A percentile compares a stretch with the other conserved stretches of the same genome.
Conservation (phyloP, 2,329 filamentous ascomycete species). For the Aspergillus flavus region DNA sequence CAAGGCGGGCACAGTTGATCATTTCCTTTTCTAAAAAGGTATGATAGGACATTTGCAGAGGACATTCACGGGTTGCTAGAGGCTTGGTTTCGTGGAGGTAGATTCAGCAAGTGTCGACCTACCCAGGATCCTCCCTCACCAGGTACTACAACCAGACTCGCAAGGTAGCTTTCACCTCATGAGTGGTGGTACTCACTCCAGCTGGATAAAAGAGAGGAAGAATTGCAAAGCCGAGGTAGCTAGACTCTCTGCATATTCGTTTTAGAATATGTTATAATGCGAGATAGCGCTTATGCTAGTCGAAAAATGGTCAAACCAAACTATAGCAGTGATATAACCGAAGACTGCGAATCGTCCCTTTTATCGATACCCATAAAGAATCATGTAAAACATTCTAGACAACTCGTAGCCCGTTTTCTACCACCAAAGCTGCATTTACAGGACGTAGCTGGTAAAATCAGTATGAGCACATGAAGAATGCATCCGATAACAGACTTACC, state of each 20-base stretch:
- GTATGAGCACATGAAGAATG: slow-evolving; percentile 1
- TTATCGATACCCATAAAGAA: neutral
- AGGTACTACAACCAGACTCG: neutral
- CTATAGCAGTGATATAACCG: neutral
- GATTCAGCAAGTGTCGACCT: neutral
- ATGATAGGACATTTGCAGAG: neutral
- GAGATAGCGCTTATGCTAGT: neutral
- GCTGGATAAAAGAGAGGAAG: neutral
- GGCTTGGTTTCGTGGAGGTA: neutral
- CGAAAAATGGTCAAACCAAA: neutral
- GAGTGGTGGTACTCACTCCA: neutral
- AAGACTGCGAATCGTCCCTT: neutral
- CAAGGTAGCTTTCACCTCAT: neutral
- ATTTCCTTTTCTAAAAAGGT: neutral
- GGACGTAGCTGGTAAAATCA: slow-evolving; percentile 24
- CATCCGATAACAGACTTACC: slow-evolving; percentile 53
- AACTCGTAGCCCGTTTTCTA: neutral
- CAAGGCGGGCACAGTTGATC: neutral
- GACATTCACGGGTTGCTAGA: neutral
- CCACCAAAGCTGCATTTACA: slow-evolving; percentile 21
- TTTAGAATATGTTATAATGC: neutral
- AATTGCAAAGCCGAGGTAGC: neutral
- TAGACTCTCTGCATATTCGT: neutral
- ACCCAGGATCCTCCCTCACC: neutral
- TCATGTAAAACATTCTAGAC: neutral